Conservation (phyloP, 345 rosid species). For the Anastatica hierochuntica region DNA sequence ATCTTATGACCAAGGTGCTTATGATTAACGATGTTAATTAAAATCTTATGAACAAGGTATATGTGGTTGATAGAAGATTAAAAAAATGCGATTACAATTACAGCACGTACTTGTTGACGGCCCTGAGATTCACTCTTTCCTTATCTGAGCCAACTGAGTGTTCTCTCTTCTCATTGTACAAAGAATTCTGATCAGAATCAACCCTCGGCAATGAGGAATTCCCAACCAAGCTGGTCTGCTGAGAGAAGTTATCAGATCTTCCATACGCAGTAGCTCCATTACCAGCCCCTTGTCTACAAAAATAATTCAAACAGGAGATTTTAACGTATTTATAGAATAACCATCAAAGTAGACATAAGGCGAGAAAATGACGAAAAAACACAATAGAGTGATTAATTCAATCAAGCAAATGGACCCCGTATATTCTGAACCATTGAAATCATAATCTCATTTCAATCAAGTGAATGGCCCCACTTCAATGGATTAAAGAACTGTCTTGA, state of each 20-base stretch:
- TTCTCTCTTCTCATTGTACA: constrained; percentile 67
- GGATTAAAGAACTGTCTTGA: neutral
- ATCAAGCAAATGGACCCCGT: constrained; percentile 11
- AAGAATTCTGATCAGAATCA: constrained; percentile 42
- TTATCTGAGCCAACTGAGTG: constrained; percentile 60
- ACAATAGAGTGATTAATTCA: neutral
- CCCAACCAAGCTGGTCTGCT: constrained; percentile 42
- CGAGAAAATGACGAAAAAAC: constrained; percentile 8
- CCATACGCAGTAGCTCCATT: constrained; percentile 61
- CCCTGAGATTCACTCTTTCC: constrained; percentile 67
- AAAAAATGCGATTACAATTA: neutral
- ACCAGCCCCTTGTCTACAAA: constrained; percentile 50
- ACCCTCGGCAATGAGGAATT: constrained; percentile 47
- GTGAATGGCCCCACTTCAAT: constrained; percentile 11
- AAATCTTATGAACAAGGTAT: too few species aligned
- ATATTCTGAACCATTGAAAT: constrained; percentile 11
- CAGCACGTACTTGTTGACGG: constrained; percentile 57
- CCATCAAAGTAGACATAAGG: constrained; percentile 1
- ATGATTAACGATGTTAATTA: neutral
- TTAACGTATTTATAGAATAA: neutral
- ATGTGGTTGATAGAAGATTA: neutral
- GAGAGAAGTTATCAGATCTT: constrained; percentile 57
- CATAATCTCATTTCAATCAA: too few species aligned
- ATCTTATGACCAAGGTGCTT: too few species aligned
- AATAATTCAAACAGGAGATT: constrained; percentile 17